Evolutionary conservation across 208 protist species (phyloP), one percentile per base, ranked within the genome.

Genomic region (Acanthamoeba healyi): DNA sequence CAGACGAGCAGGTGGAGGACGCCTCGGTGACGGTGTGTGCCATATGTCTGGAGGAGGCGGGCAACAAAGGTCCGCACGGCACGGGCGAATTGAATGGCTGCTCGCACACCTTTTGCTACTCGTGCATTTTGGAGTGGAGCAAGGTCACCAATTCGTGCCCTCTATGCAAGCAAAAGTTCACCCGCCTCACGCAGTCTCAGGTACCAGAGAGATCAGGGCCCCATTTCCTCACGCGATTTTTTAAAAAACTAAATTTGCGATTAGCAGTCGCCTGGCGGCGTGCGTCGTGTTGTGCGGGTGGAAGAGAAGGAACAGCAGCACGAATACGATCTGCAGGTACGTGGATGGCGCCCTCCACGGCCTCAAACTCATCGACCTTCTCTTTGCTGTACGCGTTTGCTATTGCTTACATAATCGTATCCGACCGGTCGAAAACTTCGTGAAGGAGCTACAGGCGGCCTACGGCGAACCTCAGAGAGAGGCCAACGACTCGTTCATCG

Each of bases 61-160:
- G 74, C 15, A n/a, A 84, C 26, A 26, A 84, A 38, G 74, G 74
- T 9, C 32, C 22, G 74, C 74, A 84, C 22, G 74, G 74, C 38
- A 84, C 74, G 2, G 74, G 74, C n/a, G 74, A 84, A n/a, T 24
- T 84, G 74, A 84, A 46, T 34, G 82, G 82, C 14, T 90, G 82
- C 58, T 46, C 22, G 24, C 82, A 90, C 82, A 40, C n/a, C 24
- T 90, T 90, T 29, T 90, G 82, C 26, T 90, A 72, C 38, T 29
- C 82, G 1, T 90, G 82, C 82, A 90, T 90, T 49, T n/a, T 90
- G 51, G 82, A 70, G 82, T 90, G 82, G 82, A 90, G 82, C 82
- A 90, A 90, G 34, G 82, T 90, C 19, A 58, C 82, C 82, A 90
- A 90, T 29, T 51, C 82, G 32, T 90, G 82, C 38, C 82, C 82